Conservation (phyloP, 345 rosid genomes). For the Aethionema arabicum region DNA sequence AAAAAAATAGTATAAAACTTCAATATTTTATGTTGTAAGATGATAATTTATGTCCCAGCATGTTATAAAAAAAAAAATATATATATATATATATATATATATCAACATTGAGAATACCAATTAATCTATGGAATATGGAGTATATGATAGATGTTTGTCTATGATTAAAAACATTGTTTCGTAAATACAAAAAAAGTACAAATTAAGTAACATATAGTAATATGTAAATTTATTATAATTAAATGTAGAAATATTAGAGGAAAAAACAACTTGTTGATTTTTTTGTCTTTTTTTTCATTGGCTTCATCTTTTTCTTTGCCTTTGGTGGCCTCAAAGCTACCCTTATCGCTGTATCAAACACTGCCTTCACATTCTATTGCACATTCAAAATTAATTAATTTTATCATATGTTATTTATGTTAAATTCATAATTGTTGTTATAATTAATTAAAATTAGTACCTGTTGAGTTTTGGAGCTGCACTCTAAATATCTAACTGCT, state of each 20-base stretch:
- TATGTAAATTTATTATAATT: background rate
- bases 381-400: background rate
- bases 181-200: background rate
- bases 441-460: slow-evolving; percentile 26
- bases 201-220: background rate
- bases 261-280: slow-evolving; percentile 45
- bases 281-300: slow-evolving; percentile 30
- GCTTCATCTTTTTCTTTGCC: slow-evolving; percentile 50
- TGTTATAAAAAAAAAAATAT: too few species aligned
- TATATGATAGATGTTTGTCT: background rate
- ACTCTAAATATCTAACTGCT: slow-evolving; percentile 66
- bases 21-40: too few species aligned
- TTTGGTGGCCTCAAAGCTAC: slow-evolving; percentile 68
- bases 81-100: too few species aligned
- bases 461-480: slow-evolving; percentile 89
- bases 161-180: background rate
- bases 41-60: too few species aligned
- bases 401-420: background rate
- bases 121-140: background rate
- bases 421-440: background rate
- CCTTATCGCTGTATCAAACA: slow-evolving; percentile 70
- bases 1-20: too few species aligned
- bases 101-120: too few species aligned
- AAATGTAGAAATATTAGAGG: slow-evolving; percentile 35
- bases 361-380: slow-evolving; percentile 65